phyloP scores from a whole-genome alignment of 345 rosid genomes.

The Populus simonii region DNA sequence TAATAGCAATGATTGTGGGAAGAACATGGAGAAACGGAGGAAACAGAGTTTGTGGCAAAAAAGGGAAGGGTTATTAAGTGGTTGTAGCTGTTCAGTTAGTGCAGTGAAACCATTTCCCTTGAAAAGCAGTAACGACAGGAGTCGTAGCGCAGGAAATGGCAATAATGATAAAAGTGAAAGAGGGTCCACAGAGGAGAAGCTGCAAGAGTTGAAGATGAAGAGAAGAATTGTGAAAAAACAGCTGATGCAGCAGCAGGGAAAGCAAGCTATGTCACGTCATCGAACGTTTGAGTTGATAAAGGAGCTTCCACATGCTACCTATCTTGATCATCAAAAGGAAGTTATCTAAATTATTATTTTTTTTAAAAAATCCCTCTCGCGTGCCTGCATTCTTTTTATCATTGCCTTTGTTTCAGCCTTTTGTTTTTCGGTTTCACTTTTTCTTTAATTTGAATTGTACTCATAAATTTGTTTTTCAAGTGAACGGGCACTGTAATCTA shows the following conservation, averaged over 20 bases:
- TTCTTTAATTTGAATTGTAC: neutral
- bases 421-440: neutral
- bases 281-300: conserved; percentile 87
- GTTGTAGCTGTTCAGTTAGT: conserved; percentile 45
- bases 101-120: conserved; percentile 49
- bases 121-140: conserved; percentile 13
- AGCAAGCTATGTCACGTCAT: conserved; percentile 58
- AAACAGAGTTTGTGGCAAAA: conserved; percentile 27
- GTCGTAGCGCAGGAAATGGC: neutral
- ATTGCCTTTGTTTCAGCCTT: conserved; percentile 13
- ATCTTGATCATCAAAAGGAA: conserved; percentile 26
- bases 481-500: conserved; percentile 11
- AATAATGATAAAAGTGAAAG: neutral
- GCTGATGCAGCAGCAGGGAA: conserved; percentile 25
- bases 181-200: conserved; percentile 27
- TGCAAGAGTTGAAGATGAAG: conserved; percentile 30
- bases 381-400: conserved; percentile 26
- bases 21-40: conserved; percentile 17
- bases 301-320: conserved; percentile 64
- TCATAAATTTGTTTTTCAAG: neutral
- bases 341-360: neutral
- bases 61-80: conserved; percentile 21
- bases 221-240: conserved; percentile 42
- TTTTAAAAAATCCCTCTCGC: conserved; percentile 11
- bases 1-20: neutral